These are phyloP conservation scores for Trichoderma parareesei DNA, from an alignment of 495 filamentous ascomycete species.

Conservation along the genomic window DNA sequence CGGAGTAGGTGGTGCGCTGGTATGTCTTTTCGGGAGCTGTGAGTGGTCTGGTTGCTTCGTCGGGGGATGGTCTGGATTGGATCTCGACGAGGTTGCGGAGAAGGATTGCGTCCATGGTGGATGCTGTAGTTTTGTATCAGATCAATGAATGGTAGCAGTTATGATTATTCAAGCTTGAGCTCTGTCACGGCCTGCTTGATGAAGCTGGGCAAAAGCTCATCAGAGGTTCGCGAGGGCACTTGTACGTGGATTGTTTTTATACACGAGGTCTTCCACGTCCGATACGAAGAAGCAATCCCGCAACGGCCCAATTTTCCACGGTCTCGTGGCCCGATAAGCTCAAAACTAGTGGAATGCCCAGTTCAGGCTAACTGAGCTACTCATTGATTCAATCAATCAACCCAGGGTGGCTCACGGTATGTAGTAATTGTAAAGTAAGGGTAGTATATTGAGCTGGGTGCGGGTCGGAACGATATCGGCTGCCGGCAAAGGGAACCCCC, in stretches of 20 bases:
- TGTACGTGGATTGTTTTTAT: not conserved
- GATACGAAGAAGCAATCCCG: no score
- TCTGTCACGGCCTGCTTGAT: not conserved
- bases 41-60: constrained; percentile 14
- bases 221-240: not conserved
- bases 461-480: constrained; percentile 3
- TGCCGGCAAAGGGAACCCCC: not conserved
- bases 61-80: constrained; percentile 10
- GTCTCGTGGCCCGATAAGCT: constrained; percentile 3
- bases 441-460: not conserved
- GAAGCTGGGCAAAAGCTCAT: not conserved
- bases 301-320: not conserved
- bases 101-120: constrained; percentile 8
- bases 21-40: constrained; percentile 29
- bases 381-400: not conserved
- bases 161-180: not conserved
- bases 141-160: not conserved
- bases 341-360: constrained; percentile 1
- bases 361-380: not conserved
- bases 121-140: not conserved
- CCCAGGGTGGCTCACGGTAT: not conserved
- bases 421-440: no score
- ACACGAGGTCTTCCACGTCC: not conserved
- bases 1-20: constrained; percentile 31
- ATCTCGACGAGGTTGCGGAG: constrained; percentile 10